Conservation (phyloP, 1,139 yeast genomes). For the Lodderomyces metapsilosis region DNA sequence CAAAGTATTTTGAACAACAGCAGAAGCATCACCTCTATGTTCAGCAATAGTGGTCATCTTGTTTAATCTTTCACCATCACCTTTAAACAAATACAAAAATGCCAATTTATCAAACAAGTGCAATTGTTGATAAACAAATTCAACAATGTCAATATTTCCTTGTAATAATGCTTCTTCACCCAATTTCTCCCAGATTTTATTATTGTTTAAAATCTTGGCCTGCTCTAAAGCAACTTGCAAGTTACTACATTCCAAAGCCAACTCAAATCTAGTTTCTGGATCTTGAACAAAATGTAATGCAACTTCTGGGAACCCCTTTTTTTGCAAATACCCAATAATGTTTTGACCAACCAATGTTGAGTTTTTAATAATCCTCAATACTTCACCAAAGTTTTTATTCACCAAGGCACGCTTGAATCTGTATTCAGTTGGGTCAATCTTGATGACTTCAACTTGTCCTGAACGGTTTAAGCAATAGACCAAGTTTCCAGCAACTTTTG, state of each 20-base stretch:
- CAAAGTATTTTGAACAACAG: slow-evolving; percentile 80
- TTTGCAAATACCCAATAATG: slow-evolving; percentile 90
- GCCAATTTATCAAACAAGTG: slow-evolving; percentile 86
- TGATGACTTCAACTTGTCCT: slow-evolving; percentile 76
- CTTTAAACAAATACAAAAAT: slow-evolving; percentile 80
- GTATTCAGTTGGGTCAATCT: slow-evolving; percentile 95
- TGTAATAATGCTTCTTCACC: slow-evolving; percentile 86
- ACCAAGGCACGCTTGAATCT: slow-evolving; percentile 92
- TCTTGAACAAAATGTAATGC: slow-evolving; percentile 97
- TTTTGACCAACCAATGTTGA: slow-evolving; percentile 97
- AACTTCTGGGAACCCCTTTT: slow-evolving; percentile 91
- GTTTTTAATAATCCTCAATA: slow-evolving; percentile 79
- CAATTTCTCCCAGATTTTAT: slow-evolving; percentile 74
- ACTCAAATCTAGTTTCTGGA: slow-evolving; percentile 92
- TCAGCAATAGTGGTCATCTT: slow-evolving; percentile 92
- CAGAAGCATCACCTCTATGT: slow-evolving; percentile 77
- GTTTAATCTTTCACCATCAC: slow-evolving; percentile 69
- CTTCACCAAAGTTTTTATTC: slow-evolving; percentile 88
- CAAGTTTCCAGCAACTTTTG: slow-evolving; percentile 65
- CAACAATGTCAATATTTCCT: slow-evolving; percentile 85
- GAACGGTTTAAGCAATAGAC: slow-evolving; percentile 82
- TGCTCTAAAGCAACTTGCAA: slow-evolving; percentile 83
- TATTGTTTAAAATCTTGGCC: slow-evolving; percentile 69
- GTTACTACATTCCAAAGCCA: slow-evolving; percentile 93
- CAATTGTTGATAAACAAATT: slow-evolving; percentile 84